phyloP scores from a whole-genome alignment of 2,329 filamentous ascomycete genomes.

The Venturia carpophila region DNA sequence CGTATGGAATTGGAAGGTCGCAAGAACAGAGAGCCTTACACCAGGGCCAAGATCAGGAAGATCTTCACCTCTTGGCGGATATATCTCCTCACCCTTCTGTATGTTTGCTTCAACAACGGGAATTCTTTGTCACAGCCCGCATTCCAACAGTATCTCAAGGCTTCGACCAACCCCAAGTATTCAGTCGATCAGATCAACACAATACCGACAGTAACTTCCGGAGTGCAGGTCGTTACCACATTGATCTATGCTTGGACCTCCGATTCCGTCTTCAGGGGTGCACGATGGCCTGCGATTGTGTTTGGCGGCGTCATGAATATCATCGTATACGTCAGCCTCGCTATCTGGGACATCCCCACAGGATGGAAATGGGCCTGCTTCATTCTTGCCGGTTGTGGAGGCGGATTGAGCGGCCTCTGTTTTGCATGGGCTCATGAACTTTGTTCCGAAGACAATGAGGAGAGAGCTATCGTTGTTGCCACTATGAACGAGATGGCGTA shows the following conservation, averaged over 20 bases:
- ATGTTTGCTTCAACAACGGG: conserved; percentile 58
- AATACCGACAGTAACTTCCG: conserved; percentile 43
- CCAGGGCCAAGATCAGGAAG: conserved; percentile 47
- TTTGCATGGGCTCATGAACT: conserved; percentile 51
- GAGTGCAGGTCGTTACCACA: conserved; percentile 51
- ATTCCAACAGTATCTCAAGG: conserved; percentile 44
- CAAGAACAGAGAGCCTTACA: conserved; percentile 39
- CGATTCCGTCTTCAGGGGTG: conserved; percentile 51
- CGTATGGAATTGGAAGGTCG: conserved; percentile 46
- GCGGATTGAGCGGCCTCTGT: conserved; percentile 41
- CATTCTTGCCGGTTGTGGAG: conserved; percentile 44
- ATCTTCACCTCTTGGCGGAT: conserved; percentile 60
- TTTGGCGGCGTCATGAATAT: conserved; percentile 44
- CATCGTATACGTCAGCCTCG: conserved; percentile 10
- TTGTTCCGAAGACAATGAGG: conserved; percentile 52
- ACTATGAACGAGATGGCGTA: conserved; percentile 64
- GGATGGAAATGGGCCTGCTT: conserved; percentile 59
- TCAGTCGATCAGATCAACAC: conserved; percentile 49
- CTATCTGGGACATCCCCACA: conserved; percentile 22
- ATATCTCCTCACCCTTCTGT: conserved; percentile 50
- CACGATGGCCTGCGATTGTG: conserved; percentile 56
- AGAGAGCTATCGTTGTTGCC: conserved; percentile 57
- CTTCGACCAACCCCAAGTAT: conserved; percentile 38
- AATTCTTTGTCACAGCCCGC: conserved; percentile 45
- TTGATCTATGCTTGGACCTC: conserved; percentile 59